phyloP scores from a whole-genome alignment of 1,284 basidiomycete genomes.

The Mrakiaceae sp. region DNA sequence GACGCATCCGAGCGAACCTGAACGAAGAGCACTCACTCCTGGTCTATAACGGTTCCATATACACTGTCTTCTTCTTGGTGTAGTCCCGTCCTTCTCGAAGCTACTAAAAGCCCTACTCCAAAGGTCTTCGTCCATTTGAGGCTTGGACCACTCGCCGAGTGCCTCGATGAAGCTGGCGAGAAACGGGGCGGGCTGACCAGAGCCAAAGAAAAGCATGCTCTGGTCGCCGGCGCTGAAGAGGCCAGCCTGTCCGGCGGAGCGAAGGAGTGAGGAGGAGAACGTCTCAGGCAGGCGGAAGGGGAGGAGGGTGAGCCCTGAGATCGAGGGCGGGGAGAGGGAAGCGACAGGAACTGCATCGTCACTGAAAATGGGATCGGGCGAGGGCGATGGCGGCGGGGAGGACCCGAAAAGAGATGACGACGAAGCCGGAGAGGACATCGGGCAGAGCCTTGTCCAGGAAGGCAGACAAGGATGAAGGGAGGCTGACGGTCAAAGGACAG shows the following conservation, averaged over 20 bases:
- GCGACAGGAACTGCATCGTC: not conserved
- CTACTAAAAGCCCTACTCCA: too few relatives aligned
- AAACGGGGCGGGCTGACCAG: not conserved
- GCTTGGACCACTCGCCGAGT: too few relatives aligned
- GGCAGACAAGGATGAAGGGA: too few relatives aligned
- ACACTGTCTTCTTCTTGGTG: too few relatives aligned
- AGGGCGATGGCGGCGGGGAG: constrained; percentile 65
- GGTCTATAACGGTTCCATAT: constrained; percentile 39
- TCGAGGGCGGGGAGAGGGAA: not conserved
- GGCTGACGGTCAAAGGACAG: not conserved
- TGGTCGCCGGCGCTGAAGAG: constrained; percentile 33
- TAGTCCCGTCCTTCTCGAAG: too few relatives aligned
- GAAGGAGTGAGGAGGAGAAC: constrained; percentile 45
- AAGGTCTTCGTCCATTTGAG: too few relatives aligned
- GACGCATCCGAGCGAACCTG: not conserved
- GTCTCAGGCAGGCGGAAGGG: constrained; percentile 48
- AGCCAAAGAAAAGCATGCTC: constrained; percentile 31
- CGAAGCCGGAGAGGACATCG: constrained; percentile 4
- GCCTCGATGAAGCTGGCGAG: too few relatives aligned
- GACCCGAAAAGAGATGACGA: constrained; percentile 52
- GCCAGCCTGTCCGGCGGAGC: constrained; percentile 33
- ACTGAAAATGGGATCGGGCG: constrained; percentile 47
- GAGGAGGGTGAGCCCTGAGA: constrained; percentile 38
- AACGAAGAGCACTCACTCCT: constrained; percentile 18
- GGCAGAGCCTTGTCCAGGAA: too few relatives aligned